Evolutionary conservation across 2,329 filamentous ascomycete genomes (phyloP), one percentile per base, ranked within the genome.

Genomic region (Blumeria graminis): DNA sequence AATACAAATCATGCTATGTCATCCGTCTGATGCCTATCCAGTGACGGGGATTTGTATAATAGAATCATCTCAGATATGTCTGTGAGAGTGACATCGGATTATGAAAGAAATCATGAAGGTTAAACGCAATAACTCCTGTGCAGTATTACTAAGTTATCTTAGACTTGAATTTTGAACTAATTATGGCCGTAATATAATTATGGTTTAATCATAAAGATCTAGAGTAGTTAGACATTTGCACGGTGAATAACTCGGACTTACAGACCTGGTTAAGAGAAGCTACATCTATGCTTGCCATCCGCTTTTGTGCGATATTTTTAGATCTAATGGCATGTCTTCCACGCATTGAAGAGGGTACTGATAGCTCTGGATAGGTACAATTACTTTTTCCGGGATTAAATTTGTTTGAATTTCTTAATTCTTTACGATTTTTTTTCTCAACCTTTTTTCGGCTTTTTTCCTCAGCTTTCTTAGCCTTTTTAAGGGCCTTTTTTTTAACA

Each of bases 291-390:
- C 88, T 77, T 1, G 89, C 88, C 71, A 82, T 78, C 63, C 80
- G 81, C 73, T 96, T 96, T 63, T 92, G 86, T 57, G 83, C 83
- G 64, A 96, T 94, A 68, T 89, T 86, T 58, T 86, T 76, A 62
- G 85, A 80, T 60, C 90, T 75, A 51, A 89, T 79, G 56, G 84
- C 77, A 66, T 89, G 85, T 60, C 87, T 77, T 53, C 76, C 70
- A 67, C 69, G 69, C 58, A 67, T 71, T 57, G 73, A 74, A 33
- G 72, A 10, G 5, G 43, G 72, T 50, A 69, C 71, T 56, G 69
- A 71, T 52, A 71, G 71, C 28, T 68, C 70, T 28, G 43, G 60
- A 58, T 60, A 63, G 57, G 58, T 62, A 53, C 58, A 16, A 10
- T 46, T 22, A 18, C 14, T 16, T 18, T 46, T 46, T 46, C 6